These are phyloP conservation scores for Psilocybe tampanensis DNA, from an alignment of 768 basidiomycete genomes.

Conservation along the genomic window DNA sequence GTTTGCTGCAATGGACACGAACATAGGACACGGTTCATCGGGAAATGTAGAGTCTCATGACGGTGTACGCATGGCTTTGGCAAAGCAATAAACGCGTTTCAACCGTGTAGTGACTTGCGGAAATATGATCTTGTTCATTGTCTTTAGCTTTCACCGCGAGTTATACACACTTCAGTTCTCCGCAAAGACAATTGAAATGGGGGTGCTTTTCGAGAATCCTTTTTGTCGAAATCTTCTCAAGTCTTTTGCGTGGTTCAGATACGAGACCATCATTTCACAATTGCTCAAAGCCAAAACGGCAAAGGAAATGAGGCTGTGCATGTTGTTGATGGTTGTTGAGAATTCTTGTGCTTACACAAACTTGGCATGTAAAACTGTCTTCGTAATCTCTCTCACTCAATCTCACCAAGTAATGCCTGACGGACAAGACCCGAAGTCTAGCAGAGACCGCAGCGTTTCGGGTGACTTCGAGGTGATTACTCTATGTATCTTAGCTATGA, in stretches of 20 bases:
- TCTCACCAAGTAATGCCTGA: constrained; percentile 48
- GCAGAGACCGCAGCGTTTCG: constrained; percentile 65
- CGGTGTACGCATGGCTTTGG: not conserved
- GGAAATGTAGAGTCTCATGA: not conserved
- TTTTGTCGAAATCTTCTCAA: no score
- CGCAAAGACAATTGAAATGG: not conserved
- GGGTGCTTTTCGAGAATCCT: not conserved
- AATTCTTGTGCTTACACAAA: constrained; percentile 13
- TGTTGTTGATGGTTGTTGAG: constrained; percentile 18
- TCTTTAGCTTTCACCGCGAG: not conserved
- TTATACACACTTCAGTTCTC: not conserved
- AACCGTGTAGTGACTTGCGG: not conserved
- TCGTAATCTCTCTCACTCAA: constrained; percentile 52
- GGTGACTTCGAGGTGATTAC: constrained; percentile 55
- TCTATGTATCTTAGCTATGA: not conserved
- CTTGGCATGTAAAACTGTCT: constrained; percentile 19
- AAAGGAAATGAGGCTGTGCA: constrained; percentile 9
- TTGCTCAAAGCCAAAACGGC: no score
- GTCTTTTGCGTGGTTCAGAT: no score
- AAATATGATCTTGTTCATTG: not conserved
- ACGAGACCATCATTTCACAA: no score
- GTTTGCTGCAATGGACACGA: not conserved
- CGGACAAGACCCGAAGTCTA: constrained; percentile 36
- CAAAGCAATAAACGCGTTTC: not conserved
- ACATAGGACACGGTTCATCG: not conserved